phyloP scores from a whole-genome alignment of 1,284 basidiomycete species.

The Tremellales sp. region DNA sequence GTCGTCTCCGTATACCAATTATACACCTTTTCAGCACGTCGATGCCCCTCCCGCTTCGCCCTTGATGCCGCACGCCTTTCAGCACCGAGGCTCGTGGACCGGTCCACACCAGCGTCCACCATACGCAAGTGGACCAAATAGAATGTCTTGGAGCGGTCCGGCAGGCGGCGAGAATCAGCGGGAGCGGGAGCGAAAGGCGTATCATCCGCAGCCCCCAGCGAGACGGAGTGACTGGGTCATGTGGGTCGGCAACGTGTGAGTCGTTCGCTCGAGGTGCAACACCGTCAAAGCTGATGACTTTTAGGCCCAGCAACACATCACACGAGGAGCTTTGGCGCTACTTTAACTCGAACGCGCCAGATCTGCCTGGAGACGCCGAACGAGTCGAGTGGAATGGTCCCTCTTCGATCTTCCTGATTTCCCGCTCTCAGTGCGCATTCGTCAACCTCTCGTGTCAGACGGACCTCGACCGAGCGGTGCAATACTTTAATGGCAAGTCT shows the following conservation, averaged over 20 bases:
- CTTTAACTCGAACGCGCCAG: conserved; percentile 56
- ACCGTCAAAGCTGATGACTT: conserved; percentile 6
- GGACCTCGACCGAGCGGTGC: conserved; percentile 65
- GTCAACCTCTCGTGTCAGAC: conserved; percentile 73
- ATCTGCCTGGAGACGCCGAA: conserved; percentile 5
- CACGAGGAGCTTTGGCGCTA: conserved; percentile 86
- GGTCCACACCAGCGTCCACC: no score
- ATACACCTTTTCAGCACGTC: no score
- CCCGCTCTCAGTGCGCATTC: conserved; percentile 87
- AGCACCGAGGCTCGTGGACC: no score
- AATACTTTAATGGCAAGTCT: conserved; percentile 58
- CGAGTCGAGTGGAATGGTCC: conserved; percentile 57
- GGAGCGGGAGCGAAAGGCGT: conserved; percentile 37
- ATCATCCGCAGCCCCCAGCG: conserved; percentile 51
- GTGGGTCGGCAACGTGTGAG: conserved; percentile 61
- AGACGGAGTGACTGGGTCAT: conserved; percentile 88
- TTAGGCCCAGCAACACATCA: conserved; percentile 64
- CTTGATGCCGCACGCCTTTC: no score
- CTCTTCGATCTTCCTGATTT: conserved; percentile 84
- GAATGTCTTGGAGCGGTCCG: conserved; percentile 21
- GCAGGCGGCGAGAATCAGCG: conserved; percentile 15
- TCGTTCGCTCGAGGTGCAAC: conserved; percentile 3
- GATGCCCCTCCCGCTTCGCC: no score
- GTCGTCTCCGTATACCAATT: no score
- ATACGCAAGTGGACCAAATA: no score